Percentiles rank a stretch among this genome's conserved stretches.
Evolutionary conservation across 2,329 filamentous ascomycete genomes (phyloP).

Genomic region (Chaetomium strumarium): DNA sequence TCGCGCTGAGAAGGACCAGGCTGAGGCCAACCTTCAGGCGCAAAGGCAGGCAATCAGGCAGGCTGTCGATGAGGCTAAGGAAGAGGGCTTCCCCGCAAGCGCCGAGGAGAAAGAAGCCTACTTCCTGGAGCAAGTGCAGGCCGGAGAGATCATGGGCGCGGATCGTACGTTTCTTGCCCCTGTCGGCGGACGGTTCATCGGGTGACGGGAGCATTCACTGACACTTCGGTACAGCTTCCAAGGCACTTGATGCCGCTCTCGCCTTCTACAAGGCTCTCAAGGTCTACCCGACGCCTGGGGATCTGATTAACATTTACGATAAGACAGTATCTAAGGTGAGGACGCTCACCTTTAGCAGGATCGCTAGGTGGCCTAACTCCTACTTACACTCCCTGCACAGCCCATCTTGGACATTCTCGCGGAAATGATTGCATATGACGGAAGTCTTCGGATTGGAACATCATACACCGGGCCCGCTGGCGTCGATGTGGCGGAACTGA

Average conservation of each 20-base stretch:
- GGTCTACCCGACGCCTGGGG: slow-evolving; percentile 90
- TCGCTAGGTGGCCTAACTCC: neutral
- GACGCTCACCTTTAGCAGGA: neutral
- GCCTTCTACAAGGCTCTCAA: slow-evolving; percentile 98
- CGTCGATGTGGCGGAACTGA: slow-evolving; percentile 25
- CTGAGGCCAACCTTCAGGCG: slow-evolving; percentile 56
- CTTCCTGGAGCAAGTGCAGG: slow-evolving; percentile 93
- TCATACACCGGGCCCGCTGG: slow-evolving; percentile 27
- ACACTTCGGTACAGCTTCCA: slow-evolving; percentile 45
- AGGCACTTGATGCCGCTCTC: slow-evolving; percentile 75
- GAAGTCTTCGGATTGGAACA: slow-evolving; percentile 57
- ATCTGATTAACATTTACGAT: slow-evolving; percentile 95
- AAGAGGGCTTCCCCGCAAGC: slow-evolving; percentile 84
- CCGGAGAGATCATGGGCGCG: slow-evolving; percentile 75
- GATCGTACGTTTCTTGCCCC: slow-evolving; percentile 59
- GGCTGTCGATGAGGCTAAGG: slow-evolving; percentile 74
- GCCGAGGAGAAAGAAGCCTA: slow-evolving; percentile 91
- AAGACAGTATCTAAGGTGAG: slow-evolving; percentile 91
- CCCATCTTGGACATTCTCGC: slow-evolving; percentile 92
- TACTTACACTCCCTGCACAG: slow-evolving; percentile 37
- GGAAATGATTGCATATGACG: slow-evolving; percentile 95
- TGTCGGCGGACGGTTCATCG: neutral
- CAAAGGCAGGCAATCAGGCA: slow-evolving; percentile 69
- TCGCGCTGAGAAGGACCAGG: slow-evolving; percentile 66
- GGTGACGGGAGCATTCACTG: neutral